Percentiles rank a stretch among this genome's conserved stretches.
Conservation (phyloP, 805 yeast species). For the Ogataea paraovalis region DNA sequence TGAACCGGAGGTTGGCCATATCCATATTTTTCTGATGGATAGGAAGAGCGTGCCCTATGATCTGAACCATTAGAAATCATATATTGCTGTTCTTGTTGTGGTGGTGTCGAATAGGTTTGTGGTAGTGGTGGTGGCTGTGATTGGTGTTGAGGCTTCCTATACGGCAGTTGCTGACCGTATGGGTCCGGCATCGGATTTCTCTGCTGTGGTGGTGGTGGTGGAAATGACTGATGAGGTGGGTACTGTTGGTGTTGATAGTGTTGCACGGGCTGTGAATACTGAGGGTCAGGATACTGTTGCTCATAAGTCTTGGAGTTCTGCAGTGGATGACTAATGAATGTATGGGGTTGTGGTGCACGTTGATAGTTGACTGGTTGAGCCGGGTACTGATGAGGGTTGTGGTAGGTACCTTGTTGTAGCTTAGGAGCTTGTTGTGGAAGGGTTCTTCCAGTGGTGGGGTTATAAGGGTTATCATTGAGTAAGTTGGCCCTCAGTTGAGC, state of each 20-base stretch:
- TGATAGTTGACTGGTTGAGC: conserved; percentile 1
- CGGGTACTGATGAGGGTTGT: background rate
- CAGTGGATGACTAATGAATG: conserved; percentile 1
- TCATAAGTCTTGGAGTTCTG: background rate
- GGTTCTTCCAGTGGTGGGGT: conserved; percentile 1
- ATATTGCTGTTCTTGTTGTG: background rate
- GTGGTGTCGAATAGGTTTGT: too few relatives aligned
- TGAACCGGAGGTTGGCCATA: background rate
- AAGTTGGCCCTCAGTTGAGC: conserved; percentile 25
- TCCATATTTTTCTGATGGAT: background rate
- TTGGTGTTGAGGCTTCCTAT: background rate
- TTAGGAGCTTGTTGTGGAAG: conserved; percentile 3
- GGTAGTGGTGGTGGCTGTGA: background rate
- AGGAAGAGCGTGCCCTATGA: background rate
- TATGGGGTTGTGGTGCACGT: conserved; percentile 3
- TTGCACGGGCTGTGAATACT: conserved; percentile 3
- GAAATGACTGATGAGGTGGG: conserved; percentile 1
- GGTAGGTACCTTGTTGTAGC: background rate
- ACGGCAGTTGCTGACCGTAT: background rate
- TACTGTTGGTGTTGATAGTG: conserved; percentile 4
- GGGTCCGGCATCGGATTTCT: background rate
- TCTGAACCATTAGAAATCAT: background rate
- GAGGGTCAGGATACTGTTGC: conserved; percentile 2
- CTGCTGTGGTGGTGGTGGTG: conserved; percentile 1
- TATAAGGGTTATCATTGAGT: conserved; percentile 14